Percentiles rank a stretch among this genome's conserved stretches.
phyloP scores from a whole-genome alignment of 805 yeast species.

The Wickerhamiella qilinensis region DNA sequence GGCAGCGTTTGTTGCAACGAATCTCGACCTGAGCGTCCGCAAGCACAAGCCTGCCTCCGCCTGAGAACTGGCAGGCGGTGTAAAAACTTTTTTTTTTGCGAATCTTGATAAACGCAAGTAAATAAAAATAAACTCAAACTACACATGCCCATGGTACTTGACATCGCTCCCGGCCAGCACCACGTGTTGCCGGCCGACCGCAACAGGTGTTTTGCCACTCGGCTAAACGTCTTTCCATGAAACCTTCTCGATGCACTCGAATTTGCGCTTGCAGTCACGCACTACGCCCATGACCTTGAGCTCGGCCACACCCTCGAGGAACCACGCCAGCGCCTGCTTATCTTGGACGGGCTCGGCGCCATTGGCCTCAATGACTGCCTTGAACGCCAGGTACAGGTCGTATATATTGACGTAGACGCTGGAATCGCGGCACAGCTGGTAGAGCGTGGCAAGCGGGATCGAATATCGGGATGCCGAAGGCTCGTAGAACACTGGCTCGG shows the following conservation, averaged over 20 bases:
- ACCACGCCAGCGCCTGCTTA: conserved; percentile 48
- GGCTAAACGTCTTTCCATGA: conserved; percentile 61
- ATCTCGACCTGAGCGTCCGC: conserved; percentile 12
- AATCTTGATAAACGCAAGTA: too few relatives aligned
- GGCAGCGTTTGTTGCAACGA: conserved; percentile 29
- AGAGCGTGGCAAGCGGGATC: conserved; percentile 43
- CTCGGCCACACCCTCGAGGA: conserved; percentile 58
- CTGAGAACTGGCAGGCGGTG: too few relatives aligned
- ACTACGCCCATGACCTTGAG: conserved; percentile 53
- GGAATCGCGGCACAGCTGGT: conserved; percentile 63
- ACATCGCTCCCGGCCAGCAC: too few relatives aligned
- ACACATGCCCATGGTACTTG: not conserved
- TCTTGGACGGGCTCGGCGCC: conserved; percentile 26
- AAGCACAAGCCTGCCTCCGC: too few relatives aligned
- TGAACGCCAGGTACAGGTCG: conserved; percentile 52
- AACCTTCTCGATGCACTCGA: conserved; percentile 52
- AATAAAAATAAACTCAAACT: not conserved
- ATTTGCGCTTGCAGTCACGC: conserved; percentile 40
- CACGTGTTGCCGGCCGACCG: too few relatives aligned
- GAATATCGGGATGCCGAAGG: conserved; percentile 9
- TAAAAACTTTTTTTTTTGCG: too few relatives aligned
- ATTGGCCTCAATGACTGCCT: conserved; percentile 17
- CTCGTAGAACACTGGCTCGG: conserved; percentile 24
- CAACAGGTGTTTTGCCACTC: too few relatives aligned
- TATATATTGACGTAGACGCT: conserved; percentile 48